Evolutionary conservation across 2,329 filamentous ascomycete species (phyloP), one percentile per base, ranked within the genome.

Genomic region (Rasamsonia emersonii): DNA sequence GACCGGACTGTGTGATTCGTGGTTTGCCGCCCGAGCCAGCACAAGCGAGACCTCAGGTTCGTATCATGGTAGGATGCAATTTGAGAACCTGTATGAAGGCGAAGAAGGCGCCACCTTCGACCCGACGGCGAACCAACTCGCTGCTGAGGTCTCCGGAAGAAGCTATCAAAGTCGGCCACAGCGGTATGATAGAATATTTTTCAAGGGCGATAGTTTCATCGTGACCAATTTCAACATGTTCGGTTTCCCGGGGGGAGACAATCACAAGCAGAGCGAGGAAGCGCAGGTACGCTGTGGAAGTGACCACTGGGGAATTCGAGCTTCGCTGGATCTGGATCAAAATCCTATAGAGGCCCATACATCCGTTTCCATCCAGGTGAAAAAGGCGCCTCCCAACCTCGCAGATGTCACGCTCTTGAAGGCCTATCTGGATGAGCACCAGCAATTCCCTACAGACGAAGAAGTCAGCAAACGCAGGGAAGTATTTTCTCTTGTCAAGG

Each of bases 81-180:
- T 43, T 4, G 45, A 52, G 8, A 58, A 65, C 10, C 39, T 64
- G 1, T 67, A 65, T 18, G 68, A 74, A 32, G 78, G 76, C 2
- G 77, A 81, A 47, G 65, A 75, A 38, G 77, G 76, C 2, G 73
- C 75, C 3, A 82, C 78, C 0, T 82, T 78, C 47, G 70, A 82
- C 44, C 77, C 77, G 1, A 54, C 55, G 2, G 54, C 55, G 4
- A 82, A 82, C 43, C 49, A 53, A 1, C 59, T 79, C 9, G 76
- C 77, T 3, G 64, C 68, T 1, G 58, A 62, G 8, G 66, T 67
- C 3, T 65, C 70, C 1, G 62, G 61, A 3, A 58, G 49, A 27
- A 64, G 65, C 1, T 53, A 61, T 28, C 65, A 72, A 28, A 68
- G 67, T 41, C 63, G 74, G 13, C 76, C 78, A 2, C 77, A 82